Evolutionary conservation across 2,329 filamentous ascomycete genomes (phyloP).

Genomic region (Blastomyces silverae): DNA sequence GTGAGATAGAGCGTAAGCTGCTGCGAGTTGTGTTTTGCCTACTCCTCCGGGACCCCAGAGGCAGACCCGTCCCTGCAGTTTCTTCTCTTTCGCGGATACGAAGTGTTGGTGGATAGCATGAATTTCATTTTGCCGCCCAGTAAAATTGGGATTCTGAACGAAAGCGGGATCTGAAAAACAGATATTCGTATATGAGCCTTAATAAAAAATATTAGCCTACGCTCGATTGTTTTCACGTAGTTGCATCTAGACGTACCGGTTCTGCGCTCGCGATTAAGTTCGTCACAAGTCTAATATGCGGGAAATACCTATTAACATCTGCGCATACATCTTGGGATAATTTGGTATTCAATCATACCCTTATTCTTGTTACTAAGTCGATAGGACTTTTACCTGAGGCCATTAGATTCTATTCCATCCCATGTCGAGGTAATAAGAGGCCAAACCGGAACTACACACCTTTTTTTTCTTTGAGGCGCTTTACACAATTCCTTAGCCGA

Average conservation of each 20-base stretch:
- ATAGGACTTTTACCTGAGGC: background rate
- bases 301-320: background rate
- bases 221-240: background rate
- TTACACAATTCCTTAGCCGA: constrained; percentile 23
- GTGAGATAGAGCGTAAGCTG: constrained; percentile 1
- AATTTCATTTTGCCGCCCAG: background rate
- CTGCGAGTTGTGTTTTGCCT: background rate
- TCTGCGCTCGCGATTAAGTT: background rate
- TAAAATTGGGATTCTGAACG: constrained; percentile 5
- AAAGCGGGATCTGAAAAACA: background rate
- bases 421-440: background rate
- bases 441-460: constrained; percentile 22
- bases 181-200: background rate
- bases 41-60: background rate
- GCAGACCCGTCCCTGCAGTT: background rate
- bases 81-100: background rate
- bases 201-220: constrained; percentile 9
- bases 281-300: background rate
- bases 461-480: constrained; percentile 24
- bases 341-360: background rate
- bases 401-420: background rate
- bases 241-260: background rate
- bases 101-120: background rate
- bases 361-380: background rate
- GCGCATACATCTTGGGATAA: background rate